Base-by-base conservation (phyloP, 2,329 filamentous ascomycete genomes). In the Erysiphe neolycopersici region DNA sequence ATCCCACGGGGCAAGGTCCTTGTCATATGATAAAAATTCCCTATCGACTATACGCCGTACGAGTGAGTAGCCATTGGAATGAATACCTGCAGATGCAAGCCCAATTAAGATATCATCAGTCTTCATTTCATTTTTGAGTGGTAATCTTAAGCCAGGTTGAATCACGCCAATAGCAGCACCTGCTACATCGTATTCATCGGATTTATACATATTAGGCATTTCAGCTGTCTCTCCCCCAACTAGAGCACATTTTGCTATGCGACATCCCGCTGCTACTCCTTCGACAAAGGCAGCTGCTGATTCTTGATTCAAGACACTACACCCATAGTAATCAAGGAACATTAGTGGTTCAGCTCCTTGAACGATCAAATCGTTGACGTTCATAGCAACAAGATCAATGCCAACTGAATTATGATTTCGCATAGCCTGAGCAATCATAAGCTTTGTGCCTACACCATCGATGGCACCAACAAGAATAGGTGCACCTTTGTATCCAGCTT, bases 61-160 rank as follows among this genome's bases (percentile, higher is more conserved):
- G n/a, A 98, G 76, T 0, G 85, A 94, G 66, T 92, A 98, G 41
- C 89, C 89, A 61, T 98, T 98, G 31, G 85, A 94, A 65, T 98
- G 89, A 1, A 87, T 73, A 30, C 89, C 89, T 45, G 73, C 80
- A 19, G 84, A 94, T 11, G 71, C 76, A 11, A 98, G 67, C 18
- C 84, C 89, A 5, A 98, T 66, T 1, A 98, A 69, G 3, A 93
- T 66, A 56, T 98, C 87, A 29, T 87, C 89, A 47, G 70, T 66
- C 8, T 62, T 61, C 87, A 98, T 95, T 51, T 67, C 67, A 10
- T 71, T 66, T 49, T 71, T 78, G 51, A 77, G 71, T 0, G 89
- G 89, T 33, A 98, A 71, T 44, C 87, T 71, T 42, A 69, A 66
- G 5, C 69, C 70, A 31, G 69, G 62, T 32, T 68, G 65, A 56